phyloP scores from a whole-genome alignment of 768 basidiomycete species.

The Serendipita indica region DNA sequence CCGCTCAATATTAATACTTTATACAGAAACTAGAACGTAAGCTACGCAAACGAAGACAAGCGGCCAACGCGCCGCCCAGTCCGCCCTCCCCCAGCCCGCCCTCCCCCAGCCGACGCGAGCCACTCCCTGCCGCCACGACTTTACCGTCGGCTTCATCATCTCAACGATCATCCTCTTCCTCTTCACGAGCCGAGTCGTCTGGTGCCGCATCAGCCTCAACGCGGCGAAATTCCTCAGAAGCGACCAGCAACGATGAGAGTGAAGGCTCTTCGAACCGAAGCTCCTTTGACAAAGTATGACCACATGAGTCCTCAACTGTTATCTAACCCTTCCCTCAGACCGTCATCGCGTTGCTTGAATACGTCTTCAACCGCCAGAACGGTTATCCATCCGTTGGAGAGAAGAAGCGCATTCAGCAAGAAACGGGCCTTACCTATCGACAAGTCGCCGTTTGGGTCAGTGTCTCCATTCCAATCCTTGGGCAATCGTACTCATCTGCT shows the following conservation, averaged over 20 bases:
- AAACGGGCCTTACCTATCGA: background rate
- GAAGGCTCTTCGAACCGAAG: background rate
- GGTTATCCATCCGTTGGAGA: background rate
- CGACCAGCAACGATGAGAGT: background rate
- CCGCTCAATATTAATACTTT: no score
- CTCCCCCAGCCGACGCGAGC: no score
- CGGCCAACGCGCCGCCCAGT: no score
- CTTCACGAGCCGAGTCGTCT: no score
- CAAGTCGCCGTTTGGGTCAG: background rate
- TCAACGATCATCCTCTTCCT: no score
- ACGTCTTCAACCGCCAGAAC: background rate
- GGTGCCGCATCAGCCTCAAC: background rate
- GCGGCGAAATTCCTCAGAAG: background rate
- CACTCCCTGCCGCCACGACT: no score
- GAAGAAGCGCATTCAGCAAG: background rate
- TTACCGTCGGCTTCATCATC: no score
- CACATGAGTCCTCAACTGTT: background rate
- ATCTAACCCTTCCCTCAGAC: background rate
- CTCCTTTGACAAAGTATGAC: background rate
- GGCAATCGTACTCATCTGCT: background rate
- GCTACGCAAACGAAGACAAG: no score
- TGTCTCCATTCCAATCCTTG: background rate
- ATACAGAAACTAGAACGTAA: no score
- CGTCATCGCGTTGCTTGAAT: background rate
- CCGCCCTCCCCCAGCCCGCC: no score